Evolutionary conservation across 2,329 filamentous ascomycete genomes (phyloP), one percentile per base, ranked within the genome.

Genomic region (Helotiales sp.): DNA sequence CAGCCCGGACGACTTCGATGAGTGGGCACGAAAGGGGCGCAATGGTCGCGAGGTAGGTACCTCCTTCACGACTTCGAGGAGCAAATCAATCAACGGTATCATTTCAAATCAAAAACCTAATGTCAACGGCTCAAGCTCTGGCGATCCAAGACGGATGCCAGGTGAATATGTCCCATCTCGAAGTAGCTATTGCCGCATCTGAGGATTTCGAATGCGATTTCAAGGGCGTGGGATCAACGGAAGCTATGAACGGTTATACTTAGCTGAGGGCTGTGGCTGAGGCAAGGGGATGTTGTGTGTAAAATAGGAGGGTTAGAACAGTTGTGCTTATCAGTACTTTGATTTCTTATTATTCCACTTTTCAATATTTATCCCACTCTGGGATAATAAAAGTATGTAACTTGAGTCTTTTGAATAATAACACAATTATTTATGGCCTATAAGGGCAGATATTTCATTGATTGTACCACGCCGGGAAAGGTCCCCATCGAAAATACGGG

Each of bases 171-270:
- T 63, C 61, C 62, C 57, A 71, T 70, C 65, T 72, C 13, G 64
- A 70, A 64, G 43, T 68, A 8, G 65, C 63, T 47, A 68, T 72
- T 69, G 32, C 28, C 1, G 62, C 65, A 63, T 50, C 45, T 30
- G 30, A 69, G 37, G 61, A 70, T 54, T 69, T 69, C 54, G 61
- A 69, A 68, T 65, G 55, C 49, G 57, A 71, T 61, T 61, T 66
- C 55, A 64, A 57, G 37, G 62, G 64, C 47, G 32, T 50, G 30
- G 57, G 52, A 34, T 28, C 59, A 28, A 70, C 30, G 22, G 52
- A 69, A 69, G 62, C 64, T 66, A 61, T 70, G 57, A 61, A 65
- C 24, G 45, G 52, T 70, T 70, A 69, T 63, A 34, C 55, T 30
- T 69, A 68, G 57, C 55, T 30, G 37, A 47, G 7, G 10, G 57